Evolutionary conservation across 176 grass and related monocot species (phyloP).

Genomic region (Aegilops longissima): DNA sequence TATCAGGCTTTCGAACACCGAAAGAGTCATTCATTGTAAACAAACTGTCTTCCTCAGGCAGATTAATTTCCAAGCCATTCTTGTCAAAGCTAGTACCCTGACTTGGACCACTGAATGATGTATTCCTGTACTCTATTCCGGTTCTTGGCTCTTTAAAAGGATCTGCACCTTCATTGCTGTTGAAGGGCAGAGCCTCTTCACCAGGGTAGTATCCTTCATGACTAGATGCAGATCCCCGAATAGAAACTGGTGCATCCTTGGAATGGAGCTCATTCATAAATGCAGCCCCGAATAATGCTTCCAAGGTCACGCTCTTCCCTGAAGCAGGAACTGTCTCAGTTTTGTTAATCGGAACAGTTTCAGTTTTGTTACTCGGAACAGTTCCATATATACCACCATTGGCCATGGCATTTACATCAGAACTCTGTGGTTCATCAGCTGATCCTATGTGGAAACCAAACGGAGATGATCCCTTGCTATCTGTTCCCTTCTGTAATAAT

Average conservation of each 20-base stretch:
- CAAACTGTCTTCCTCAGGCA: conserved; percentile 90
- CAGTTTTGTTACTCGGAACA: conserved; percentile 34
- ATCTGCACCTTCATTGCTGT: conserved; percentile 37
- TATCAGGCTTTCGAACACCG: conserved; percentile 40
- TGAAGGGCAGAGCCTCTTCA: conserved; percentile 17
- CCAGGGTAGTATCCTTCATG: conserved; percentile 50
- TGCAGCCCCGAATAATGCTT: conserved; percentile 78
- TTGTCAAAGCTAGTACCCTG: conserved; percentile 49
- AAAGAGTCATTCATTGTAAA: conserved; percentile 60
- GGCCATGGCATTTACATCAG: conserved; percentile 30
- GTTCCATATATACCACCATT: conserved; percentile 46
- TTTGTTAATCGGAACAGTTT: conserved; percentile 37
- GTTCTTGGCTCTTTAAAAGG: conserved; percentile 19
- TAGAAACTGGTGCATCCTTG: conserved; percentile 82
- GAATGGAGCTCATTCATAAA: conserved; percentile 98
- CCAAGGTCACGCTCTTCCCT: conserved; percentile 63
- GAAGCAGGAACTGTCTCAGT: conserved; percentile 48
- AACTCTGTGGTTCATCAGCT: conserved; percentile 23
- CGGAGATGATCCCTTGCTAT: conserved; percentile 35
- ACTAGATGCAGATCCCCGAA: conserved; percentile 48
- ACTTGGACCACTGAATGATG: conserved; percentile 21
- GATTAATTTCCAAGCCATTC: conserved; percentile 55
- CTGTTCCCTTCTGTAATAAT: conserved; percentile 72
- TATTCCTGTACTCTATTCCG: conserved; percentile 22
- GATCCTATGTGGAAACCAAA: conserved; percentile 44